A percentile compares a stretch with the other conserved stretches of the same genome.
Conservation (phyloP, 2,329 filamentous ascomycete genomes). For the Fusarium xyrophilum region DNA sequence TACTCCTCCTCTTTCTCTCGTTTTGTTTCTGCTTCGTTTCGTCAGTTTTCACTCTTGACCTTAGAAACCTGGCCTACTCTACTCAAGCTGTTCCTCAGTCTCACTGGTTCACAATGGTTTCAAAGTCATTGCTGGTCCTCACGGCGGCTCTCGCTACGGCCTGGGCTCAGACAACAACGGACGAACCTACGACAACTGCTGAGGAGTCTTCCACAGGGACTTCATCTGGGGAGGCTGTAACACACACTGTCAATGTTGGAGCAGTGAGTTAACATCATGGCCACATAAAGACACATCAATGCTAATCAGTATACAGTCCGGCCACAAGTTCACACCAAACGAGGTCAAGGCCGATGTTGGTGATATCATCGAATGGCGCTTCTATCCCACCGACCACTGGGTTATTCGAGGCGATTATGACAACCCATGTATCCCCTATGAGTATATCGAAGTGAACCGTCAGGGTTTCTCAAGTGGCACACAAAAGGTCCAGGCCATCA, state of each 20-base stretch:
- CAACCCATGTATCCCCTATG: conserved; percentile 69
- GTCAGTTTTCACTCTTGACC: neutral
- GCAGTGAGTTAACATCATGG: conserved; percentile 24
- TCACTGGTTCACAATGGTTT: conserved; percentile 28
- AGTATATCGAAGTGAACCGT: conserved; percentile 56
- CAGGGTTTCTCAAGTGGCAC: conserved; percentile 63
- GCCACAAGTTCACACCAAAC: conserved; percentile 45
- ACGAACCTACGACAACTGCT: conserved; percentile 22
- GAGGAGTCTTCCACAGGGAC: conserved; percentile 28
- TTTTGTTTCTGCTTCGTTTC: conserved; percentile 9
- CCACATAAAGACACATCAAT: neutral
- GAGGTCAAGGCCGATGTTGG: conserved; percentile 50
- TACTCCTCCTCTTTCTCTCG: conserved; percentile 2
- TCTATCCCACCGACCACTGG: conserved; percentile 69
- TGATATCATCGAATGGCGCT: conserved; percentile 63
- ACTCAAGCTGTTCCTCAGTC: conserved; percentile 11
- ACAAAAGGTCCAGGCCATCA: conserved; percentile 53
- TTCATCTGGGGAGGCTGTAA: conserved; percentile 25
- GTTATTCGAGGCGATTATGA: conserved; percentile 66
- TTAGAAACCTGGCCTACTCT: conserved; percentile 15
- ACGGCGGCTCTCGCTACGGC: conserved; percentile 15
- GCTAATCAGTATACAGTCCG: conserved; percentile 30
- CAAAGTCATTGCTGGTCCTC: conserved; percentile 27
- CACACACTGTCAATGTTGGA: conserved; percentile 40
- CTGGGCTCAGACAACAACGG: conserved; percentile 30